These are phyloP conservation scores for Claviceps sp. DNA, from an alignment of 2,329 filamentous ascomycete species.

Conservation along the genomic window DNA sequence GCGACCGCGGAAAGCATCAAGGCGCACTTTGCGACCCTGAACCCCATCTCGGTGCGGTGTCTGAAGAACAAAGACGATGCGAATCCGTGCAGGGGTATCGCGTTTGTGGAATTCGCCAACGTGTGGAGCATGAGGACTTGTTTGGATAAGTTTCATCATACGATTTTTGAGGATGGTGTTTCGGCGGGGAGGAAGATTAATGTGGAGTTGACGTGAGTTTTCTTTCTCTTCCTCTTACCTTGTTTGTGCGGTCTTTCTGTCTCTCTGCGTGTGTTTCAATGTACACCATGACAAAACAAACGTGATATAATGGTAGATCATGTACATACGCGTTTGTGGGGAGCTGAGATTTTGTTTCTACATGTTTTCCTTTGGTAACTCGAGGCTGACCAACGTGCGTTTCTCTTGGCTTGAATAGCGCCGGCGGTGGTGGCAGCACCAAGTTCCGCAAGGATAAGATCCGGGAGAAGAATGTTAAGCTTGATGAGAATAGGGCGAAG, in stretches of 20 bases:
- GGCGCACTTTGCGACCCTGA: constrained; percentile 65
- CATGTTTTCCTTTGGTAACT: not conserved
- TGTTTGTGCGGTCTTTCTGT: not conserved
- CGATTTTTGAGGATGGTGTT: constrained; percentile 48
- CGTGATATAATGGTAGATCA: no score
- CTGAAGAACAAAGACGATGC: constrained; percentile 53
- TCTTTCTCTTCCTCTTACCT: constrained; percentile 11
- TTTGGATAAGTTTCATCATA: constrained; percentile 82
- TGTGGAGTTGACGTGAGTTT: constrained; percentile 70
- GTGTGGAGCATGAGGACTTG: constrained; percentile 89
- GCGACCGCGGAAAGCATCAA: constrained; percentile 57
- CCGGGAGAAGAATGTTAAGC: constrained; percentile 70
- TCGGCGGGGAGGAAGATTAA: constrained; percentile 63
- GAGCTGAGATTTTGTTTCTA: no score
- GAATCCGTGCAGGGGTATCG: constrained; percentile 56
- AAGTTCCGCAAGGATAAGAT: constrained; percentile 63
- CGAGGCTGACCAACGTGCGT: no score
- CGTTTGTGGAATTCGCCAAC: constrained; percentile 78
- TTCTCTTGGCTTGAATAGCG: constrained; percentile 26
- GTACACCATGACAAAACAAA: not conserved
- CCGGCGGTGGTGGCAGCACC: constrained; percentile 74
- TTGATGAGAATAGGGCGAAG: constrained; percentile 51
- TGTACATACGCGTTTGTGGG: no score
- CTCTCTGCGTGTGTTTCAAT: not conserved
- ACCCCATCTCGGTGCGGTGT: constrained; percentile 40